These are phyloP conservation scores for Metrosideros polymorpha DNA, from an alignment of 441 rosid genomes.

Conservation along the genomic window DNA sequence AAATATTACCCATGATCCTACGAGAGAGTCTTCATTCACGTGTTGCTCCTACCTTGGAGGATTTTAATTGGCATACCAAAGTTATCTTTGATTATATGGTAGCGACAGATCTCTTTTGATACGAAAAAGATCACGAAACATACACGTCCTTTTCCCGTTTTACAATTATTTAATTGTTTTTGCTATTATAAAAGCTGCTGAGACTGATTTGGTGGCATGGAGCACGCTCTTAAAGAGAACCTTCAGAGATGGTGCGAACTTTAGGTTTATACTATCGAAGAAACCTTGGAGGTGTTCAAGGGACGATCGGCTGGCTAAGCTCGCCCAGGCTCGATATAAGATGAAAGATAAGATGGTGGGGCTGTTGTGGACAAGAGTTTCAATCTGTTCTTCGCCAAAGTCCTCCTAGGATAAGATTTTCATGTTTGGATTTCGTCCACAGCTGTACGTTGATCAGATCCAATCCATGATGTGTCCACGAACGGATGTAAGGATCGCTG, in stretches of 20 bases:
- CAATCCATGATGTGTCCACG: not conserved
- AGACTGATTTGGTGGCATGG: not conserved
- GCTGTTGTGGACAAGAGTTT: not conserved
- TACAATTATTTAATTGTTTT: not conserved
- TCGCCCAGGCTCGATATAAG: too few relatives aligned
- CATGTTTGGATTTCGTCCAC: not conserved
- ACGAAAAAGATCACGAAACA: not conserved
- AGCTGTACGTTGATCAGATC: not conserved
- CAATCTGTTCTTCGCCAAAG: not conserved
- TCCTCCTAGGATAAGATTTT: not conserved
- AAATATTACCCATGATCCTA: too few relatives aligned
- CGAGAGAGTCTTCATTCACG: too few relatives aligned
- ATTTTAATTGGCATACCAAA: not conserved
- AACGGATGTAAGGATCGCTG: too few relatives aligned
- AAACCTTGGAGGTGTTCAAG: not conserved
- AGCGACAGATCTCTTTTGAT: not conserved
- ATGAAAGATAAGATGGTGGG: too few relatives aligned
- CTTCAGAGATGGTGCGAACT: not conserved
- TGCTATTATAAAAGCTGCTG: too few relatives aligned
- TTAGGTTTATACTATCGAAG: not conserved
- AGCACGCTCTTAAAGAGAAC: too few relatives aligned
- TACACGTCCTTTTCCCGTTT: not conserved
- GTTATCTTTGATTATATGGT: not conserved
- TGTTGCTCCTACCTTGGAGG: not conserved
- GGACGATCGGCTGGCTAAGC: not conserved